A percentile compares a stretch with the other conserved stretches of the same genome.
These are phyloP conservation scores for Fusarium nurragi DNA, from an alignment of 2,329 filamentous ascomycete genomes.

Conservation along the genomic window DNA sequence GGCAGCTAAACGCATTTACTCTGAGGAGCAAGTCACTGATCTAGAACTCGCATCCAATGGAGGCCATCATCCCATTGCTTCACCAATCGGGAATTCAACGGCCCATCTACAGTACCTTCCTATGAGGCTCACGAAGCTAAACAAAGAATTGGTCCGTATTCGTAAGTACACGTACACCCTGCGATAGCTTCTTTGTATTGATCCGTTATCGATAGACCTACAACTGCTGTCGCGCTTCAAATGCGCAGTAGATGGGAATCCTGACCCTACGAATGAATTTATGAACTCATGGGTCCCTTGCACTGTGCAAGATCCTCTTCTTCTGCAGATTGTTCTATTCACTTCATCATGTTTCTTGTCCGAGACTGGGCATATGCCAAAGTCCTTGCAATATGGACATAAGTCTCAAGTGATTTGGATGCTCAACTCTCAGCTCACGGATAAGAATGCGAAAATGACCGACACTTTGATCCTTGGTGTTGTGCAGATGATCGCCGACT, in stretches of 20 bases:
- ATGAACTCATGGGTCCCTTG: slow-evolving; percentile 60
- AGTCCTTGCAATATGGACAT: slow-evolving; percentile 54
- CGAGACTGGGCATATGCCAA: slow-evolving; percentile 59
- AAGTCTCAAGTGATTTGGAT: slow-evolving; percentile 56
- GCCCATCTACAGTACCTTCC: slow-evolving; percentile 55
- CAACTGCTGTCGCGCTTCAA: slow-evolving; percentile 62
- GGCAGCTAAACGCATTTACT: slow-evolving; percentile 44
- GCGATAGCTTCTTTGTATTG: neutral
- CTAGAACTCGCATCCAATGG: slow-evolving; percentile 6
- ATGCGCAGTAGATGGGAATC: slow-evolving; percentile 59
- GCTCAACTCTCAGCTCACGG: slow-evolving; percentile 58
- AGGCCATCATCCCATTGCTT: slow-evolving; percentile 27
- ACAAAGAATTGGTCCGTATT: slow-evolving; percentile 59
- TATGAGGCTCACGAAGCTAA: slow-evolving; percentile 54
- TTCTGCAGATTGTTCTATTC: slow-evolving; percentile 60
- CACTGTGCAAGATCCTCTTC: slow-evolving; percentile 59
- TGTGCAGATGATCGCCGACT: slow-evolving; percentile 59
- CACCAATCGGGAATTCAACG: slow-evolving; percentile 42
- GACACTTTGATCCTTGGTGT: slow-evolving; percentile 60
- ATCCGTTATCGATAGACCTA: slow-evolving; percentile 51
- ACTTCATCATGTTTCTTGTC: slow-evolving; percentile 62
- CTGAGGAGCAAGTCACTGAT: slow-evolving; percentile 43
- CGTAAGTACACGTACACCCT: slow-evolving; percentile 49
- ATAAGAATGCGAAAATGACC: slow-evolving; percentile 49
- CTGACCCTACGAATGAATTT: slow-evolving; percentile 55